These are phyloP conservation scores for Linum usitatissimum DNA, from an alignment of 345 rosid genomes.

Conservation along the genomic window DNA sequence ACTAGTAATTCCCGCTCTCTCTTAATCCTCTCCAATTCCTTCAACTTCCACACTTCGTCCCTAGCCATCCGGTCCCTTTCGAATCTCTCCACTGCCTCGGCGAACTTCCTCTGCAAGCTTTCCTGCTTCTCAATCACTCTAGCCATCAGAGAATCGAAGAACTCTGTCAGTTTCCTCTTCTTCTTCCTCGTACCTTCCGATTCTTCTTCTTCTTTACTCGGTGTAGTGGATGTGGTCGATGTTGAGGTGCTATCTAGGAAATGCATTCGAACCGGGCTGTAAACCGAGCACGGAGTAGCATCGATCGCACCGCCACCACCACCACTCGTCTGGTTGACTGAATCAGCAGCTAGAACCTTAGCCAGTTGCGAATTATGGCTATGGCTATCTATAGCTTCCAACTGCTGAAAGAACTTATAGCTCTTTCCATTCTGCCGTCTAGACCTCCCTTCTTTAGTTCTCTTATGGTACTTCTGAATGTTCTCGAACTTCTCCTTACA, in stretches of 20 bases:
- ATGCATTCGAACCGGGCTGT: conserved; percentile 6
- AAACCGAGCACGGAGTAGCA: conserved; percentile 11
- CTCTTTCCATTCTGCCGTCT: conserved; percentile 18
- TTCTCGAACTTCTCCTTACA: conserved; percentile 30
- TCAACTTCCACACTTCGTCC: conserved; percentile 26
- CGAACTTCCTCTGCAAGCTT: conserved; percentile 20
- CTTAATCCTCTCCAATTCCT: conserved; percentile 26
- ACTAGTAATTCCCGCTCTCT: conserved; percentile 17
- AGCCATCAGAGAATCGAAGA: conserved; percentile 20
- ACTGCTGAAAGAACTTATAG: conserved; percentile 23
- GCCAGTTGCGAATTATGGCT: conserved; percentile 1
- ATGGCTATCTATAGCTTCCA: conserved; percentile 19
- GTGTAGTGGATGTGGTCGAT: conserved; percentile 12
- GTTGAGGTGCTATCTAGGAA: conserved; percentile 15
- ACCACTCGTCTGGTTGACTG: background rate
- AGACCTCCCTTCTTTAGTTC: conserved; percentile 24
- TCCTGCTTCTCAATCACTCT: conserved; percentile 24
- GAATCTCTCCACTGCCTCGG: conserved; percentile 20
- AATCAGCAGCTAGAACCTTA: conserved; percentile 11
- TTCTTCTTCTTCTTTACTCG: conserved; percentile 22
- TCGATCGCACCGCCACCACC: background rate
- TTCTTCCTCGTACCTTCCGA: conserved; percentile 17
- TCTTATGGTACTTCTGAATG: conserved; percentile 24
- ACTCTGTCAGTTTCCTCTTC: conserved; percentile 13
- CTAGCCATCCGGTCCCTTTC: conserved; percentile 21